phyloP scores from a whole-genome alignment of 768 basidiomycete genomes.

The Rubroboletus pulcherrimus region DNA sequence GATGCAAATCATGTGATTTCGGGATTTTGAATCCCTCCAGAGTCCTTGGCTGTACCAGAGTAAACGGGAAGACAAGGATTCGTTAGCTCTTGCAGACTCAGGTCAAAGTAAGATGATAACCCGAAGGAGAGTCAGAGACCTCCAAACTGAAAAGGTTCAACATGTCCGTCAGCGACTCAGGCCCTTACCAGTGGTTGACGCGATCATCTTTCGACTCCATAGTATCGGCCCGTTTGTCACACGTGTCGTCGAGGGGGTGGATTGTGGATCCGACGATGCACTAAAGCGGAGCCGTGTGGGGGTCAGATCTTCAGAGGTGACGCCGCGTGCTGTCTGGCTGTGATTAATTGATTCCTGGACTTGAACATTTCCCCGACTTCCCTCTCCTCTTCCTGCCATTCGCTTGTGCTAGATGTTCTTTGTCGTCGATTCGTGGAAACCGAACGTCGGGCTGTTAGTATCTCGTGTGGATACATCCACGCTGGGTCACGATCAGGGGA shows the following conservation, averaged over 20 bases:
- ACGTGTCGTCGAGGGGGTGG: background rate
- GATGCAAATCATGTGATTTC: background rate
- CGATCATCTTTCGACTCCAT: background rate
- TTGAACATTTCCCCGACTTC: background rate
- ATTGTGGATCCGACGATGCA: no score
- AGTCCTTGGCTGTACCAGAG: background rate
- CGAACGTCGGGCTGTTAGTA: background rate
- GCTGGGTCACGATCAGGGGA: background rate
- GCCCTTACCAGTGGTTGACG: background rate
- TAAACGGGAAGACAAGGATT: no score
- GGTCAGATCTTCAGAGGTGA: background rate
- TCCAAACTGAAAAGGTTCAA: background rate
- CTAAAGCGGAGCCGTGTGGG: background rate
- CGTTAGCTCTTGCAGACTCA: background rate
- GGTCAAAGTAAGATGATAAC: background rate
- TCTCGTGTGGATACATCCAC: background rate
- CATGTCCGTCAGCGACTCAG: background rate
- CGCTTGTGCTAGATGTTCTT: background rate
- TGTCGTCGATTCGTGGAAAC: background rate
- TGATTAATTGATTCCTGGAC: background rate
- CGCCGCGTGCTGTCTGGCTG: background rate
- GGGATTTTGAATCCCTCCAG: no score
- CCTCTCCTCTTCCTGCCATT: background rate
- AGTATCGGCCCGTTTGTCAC: background rate
- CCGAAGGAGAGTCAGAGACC: background rate